A percentile compares a stretch with the other conserved stretches of the same genome.
Evolutionary conservation across 1,284 basidiomycete species (phyloP).

Genomic region (Pascua guehoae): DNA sequence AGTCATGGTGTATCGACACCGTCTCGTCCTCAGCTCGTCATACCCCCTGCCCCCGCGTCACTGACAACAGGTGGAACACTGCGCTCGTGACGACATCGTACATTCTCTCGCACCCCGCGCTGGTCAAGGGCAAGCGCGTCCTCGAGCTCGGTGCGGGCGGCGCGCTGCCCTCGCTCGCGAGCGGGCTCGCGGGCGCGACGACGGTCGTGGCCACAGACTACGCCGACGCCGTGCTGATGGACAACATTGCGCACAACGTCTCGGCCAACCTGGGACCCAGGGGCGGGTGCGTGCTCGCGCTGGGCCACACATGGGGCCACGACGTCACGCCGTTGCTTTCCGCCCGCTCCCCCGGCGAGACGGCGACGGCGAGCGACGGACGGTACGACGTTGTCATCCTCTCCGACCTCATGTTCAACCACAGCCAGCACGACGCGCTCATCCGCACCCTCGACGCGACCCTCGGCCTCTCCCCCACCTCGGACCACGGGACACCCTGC

Average conservation of each 20-base stretch:
- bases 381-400: slow-evolving; percentile 79
- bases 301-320: slow-evolving; percentile 93
- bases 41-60: background rate
- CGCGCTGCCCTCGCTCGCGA: slow-evolving; percentile 75
- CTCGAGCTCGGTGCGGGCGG: slow-evolving; percentile 93
- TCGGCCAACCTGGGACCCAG: slow-evolving; percentile 3
- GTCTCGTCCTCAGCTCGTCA: background rate
- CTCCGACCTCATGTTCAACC: slow-evolving; percentile 67
- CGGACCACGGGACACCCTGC: slow-evolving; percentile 49
- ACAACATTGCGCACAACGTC: slow-evolving; percentile 74
- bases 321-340: slow-evolving; percentile 58
- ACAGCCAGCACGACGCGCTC: slow-evolving; percentile 72
- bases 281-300: background rate
- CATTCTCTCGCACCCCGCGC: slow-evolving; percentile 54
- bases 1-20: background rate
- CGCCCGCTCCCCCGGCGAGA: slow-evolving; percentile 1
- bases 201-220: slow-evolving; percentile 78
- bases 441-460: slow-evolving; percentile 66
- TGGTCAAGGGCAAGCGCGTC: slow-evolving; percentile 54
- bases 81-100: slow-evolving; percentile 69
- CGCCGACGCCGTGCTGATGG: slow-evolving; percentile 73
- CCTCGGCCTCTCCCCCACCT: slow-evolving; percentile 39
- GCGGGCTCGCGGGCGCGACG: slow-evolving; percentile 64
- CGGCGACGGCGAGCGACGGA: slow-evolving; percentile 12
- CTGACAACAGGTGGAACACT: slow-evolving; percentile 72